A percentile compares a stretch with the other conserved stretches of the same genome.
Conservation (phyloP, 495 filamentous ascomycete species). For the Talaromyces wortmannii region DNA sequence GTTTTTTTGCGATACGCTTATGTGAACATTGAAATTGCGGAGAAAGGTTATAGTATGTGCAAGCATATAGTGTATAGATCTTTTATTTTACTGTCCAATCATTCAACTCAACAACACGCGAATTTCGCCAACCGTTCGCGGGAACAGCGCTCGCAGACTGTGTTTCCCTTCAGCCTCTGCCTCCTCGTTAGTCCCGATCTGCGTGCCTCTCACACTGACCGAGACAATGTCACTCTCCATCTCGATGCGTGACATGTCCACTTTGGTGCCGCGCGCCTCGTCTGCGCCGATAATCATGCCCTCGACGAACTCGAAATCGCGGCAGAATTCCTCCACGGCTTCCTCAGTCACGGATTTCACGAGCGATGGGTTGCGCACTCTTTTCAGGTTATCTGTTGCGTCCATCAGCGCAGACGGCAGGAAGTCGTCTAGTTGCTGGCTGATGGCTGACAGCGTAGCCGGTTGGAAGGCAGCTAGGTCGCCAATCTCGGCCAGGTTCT, state of each 20-base stretch:
- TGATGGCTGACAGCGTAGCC: slow-evolving; percentile 52
- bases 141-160: slow-evolving; percentile 63
- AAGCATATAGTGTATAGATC: no score
- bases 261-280: slow-evolving; percentile 34
- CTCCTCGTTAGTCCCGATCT: slow-evolving; percentile 19
- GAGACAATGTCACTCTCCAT: slow-evolving; percentile 18
- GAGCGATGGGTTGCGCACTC: slow-evolving; percentile 59
- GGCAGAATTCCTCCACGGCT: slow-evolving; percentile 80
- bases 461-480: slow-evolving; percentile 55
- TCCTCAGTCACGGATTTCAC: slow-evolving; percentile 72
- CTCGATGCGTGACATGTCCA: slow-evolving; percentile 14
- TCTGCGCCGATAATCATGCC: slow-evolving; percentile 54
- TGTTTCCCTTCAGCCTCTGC: slow-evolving; percentile 25
- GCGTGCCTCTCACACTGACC: slow-evolving; percentile 5
- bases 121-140: slow-evolving; percentile 79
- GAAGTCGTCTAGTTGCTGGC: slow-evolving; percentile 82
- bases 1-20: no score
- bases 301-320: slow-evolving; percentile 87
- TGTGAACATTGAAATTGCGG: not conserved
- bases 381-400: slow-evolving; percentile 70
- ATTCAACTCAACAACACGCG: slow-evolving; percentile 61
- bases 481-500: slow-evolving; percentile 44
- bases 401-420: slow-evolving; percentile 91
- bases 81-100: not conserved
- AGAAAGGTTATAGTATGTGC: no score